phyloP scores from a whole-genome alignment of 345 rosid species.

The Hibiscus mutabilis region DNA sequence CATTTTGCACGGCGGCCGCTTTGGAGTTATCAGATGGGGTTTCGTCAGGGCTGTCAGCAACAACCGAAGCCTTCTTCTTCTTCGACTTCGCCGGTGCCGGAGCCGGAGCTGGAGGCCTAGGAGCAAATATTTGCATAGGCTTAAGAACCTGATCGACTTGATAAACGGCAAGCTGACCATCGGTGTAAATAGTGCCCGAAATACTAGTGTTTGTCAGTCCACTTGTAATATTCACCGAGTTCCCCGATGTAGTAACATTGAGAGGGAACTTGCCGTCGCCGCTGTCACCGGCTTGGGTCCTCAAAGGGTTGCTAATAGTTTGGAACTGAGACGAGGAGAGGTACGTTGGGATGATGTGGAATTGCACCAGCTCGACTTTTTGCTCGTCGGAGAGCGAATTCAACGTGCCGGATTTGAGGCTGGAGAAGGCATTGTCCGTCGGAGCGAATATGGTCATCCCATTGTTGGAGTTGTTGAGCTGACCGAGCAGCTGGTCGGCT shows the following conservation, averaged over 20 bases:
- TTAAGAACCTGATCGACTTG: slow-evolving; percentile 36
- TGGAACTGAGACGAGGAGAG: slow-evolving; percentile 32
- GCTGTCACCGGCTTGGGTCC: slow-evolving; percentile 40
- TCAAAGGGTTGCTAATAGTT: slow-evolving; percentile 39
- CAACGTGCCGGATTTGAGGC: slow-evolving; percentile 34
- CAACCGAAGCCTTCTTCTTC: slow-evolving; percentile 20
- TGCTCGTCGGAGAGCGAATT: slow-evolving; percentile 34
- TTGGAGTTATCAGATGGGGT: slow-evolving; percentile 9
- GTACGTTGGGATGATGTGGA: slow-evolving; percentile 36
- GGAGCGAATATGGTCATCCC: slow-evolving; percentile 48
- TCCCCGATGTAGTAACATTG: slow-evolving; percentile 36
- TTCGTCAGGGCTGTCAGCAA: slow-evolving; percentile 22
- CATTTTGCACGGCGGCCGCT: slow-evolving; percentile 9
- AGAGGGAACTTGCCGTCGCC: slow-evolving; percentile 34
- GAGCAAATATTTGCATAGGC: slow-evolving; percentile 34
- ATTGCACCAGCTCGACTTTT: slow-evolving; percentile 34
- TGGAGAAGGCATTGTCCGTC: slow-evolving; percentile 33
- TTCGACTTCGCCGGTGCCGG: slow-evolving; percentile 30
- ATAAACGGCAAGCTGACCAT: slow-evolving; percentile 42
- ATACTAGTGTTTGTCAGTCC: slow-evolving; percentile 43
- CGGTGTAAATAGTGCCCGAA: slow-evolving; percentile 35
- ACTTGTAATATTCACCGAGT: slow-evolving; percentile 31
- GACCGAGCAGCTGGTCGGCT: slow-evolving; percentile 30
- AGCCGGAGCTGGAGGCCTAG: slow-evolving; percentile 35
- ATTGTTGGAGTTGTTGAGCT: slow-evolving; percentile 40